A percentile compares a stretch with the other conserved stretches of the same genome.
phyloP scores from a whole-genome alignment of 1,139 yeast species.

The Blastobotrys raffinosifermentans region DNA sequence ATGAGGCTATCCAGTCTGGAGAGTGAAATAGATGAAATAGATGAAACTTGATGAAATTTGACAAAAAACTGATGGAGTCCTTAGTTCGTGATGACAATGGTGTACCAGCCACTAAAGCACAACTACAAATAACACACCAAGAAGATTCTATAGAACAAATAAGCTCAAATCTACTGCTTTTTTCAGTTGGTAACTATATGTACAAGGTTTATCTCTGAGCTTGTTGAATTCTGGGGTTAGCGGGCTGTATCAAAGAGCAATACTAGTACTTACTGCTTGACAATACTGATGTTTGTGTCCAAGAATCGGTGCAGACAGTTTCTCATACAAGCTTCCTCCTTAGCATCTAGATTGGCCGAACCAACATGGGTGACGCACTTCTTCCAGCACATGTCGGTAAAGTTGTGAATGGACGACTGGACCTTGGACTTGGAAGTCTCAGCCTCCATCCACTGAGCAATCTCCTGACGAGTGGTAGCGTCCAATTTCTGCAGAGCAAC shows the following conservation, averaged over 20 bases:
- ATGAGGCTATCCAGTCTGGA: too few relatives aligned
- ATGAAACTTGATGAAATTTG: too few relatives aligned
- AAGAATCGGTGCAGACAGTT: conserved; percentile 82
- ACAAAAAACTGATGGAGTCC: too few relatives aligned
- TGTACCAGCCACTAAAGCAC: too few relatives aligned
- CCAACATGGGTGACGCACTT: conserved; percentile 61
- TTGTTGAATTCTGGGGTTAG: conserved; percentile 20
- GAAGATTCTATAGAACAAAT: too few relatives aligned
- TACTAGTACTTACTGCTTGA: conserved; percentile 42
- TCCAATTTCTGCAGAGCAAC: conserved; percentile 60
- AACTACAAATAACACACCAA: too few relatives aligned
- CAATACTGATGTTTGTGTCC: conserved; percentile 83
- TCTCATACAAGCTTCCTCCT: conserved; percentile 67
- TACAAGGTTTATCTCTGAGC: conserved; percentile 17
- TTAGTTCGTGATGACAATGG: too few relatives aligned
- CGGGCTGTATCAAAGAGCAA: background rate
- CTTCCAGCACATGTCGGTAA: conserved; percentile 87
- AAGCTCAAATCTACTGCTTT: too few relatives aligned
- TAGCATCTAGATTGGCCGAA: conserved; percentile 45
- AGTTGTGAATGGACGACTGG: conserved; percentile 76
- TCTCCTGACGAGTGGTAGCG: conserved; percentile 65
- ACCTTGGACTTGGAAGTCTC: conserved; percentile 87
- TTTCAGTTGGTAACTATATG: too few relatives aligned
- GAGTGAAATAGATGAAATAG: too few relatives aligned
- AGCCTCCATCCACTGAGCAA: conserved; percentile 67